A percentile compares a stretch with the other conserved stretches of the same genome.
Conservation (phyloP, 345 rosid species). For the Aethionema arabicum region DNA sequence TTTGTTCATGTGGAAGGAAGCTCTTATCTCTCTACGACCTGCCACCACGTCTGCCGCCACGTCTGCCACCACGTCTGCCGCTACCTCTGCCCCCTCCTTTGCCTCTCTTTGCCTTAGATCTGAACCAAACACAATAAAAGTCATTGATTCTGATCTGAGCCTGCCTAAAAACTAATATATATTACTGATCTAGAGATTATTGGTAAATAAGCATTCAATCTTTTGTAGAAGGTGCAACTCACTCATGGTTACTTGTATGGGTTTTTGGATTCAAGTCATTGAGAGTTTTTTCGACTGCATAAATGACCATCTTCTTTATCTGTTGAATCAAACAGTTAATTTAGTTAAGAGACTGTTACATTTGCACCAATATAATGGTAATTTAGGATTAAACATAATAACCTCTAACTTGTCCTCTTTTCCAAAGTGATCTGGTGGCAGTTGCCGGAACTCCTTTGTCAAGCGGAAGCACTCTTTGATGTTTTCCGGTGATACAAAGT, state of each 20-base stretch:
- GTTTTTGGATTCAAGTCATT: not conserved
- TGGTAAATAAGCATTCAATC: no score
- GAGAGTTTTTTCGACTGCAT: not conserved
- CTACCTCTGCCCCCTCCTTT: no score
- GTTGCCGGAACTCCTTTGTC: slow-evolving; percentile 47
- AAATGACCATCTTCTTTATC: slow-evolving; percentile 1
- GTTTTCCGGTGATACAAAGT: slow-evolving; percentile 55
- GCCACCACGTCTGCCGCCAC: no score
- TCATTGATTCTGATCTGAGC: no score
- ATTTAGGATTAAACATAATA: not conserved
- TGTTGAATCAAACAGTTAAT: not conserved
- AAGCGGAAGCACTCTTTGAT: slow-evolving; percentile 42
- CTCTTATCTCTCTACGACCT: no score
- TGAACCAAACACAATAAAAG: no score
- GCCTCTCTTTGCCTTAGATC: no score
- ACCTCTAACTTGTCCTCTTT: slow-evolving; percentile 59
- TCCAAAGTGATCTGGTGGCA: slow-evolving; percentile 43
- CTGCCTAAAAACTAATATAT: no score
- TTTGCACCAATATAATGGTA: not conserved
- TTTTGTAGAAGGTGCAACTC: not conserved
- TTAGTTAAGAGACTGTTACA: not conserved
- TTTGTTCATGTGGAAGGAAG: no score
- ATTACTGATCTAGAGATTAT: no score
- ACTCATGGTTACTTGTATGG: no score
- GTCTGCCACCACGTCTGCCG: no score